A percentile compares a stretch with the other conserved stretches of the same genome.
Conservation (phyloP, 257 asterid genomes). For the Ocimum tenuiflorum region DNA sequence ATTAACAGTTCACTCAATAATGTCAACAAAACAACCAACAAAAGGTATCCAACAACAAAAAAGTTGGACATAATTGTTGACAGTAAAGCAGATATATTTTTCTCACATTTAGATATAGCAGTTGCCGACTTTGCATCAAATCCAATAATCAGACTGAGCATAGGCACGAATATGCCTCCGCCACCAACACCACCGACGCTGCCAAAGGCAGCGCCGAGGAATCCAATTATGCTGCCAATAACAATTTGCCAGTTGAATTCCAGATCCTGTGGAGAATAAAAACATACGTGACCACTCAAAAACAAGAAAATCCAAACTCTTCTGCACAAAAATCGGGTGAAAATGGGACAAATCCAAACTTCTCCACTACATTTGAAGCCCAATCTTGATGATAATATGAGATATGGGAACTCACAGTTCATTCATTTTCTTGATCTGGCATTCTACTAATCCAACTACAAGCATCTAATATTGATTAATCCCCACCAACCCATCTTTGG, state of each 20-base stretch:
- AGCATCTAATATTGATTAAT: background rate
- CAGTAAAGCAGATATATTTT: too few relatives aligned
- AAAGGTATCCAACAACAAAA: background rate
- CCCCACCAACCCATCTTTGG: background rate
- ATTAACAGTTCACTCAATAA: too few relatives aligned
- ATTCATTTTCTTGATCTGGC: background rate
- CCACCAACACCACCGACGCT: constrained; percentile 99
- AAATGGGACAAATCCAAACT: background rate
- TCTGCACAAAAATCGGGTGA: background rate
- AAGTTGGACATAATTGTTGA: background rate
- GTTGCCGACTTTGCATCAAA: constrained; percentile 93
- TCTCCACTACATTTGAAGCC: background rate
- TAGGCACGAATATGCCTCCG: constrained; percentile 93
- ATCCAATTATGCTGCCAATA: constrained; percentile 75
- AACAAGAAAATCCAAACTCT: background rate
- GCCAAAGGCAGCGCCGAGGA: constrained; percentile 94
- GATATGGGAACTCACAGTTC: background rate
- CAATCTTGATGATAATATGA: background rate
- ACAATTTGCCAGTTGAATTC: constrained; percentile 67
- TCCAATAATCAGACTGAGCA: constrained; percentile 81
- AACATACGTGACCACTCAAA: background rate
- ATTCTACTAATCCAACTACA: background rate
- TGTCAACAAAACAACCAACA: background rate
- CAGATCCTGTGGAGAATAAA: constrained; percentile 55
- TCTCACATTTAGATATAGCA: constrained; percentile 93